phyloP scores from a whole-genome alignment of 2,329 filamentous ascomycete species.

The Talaromyces funiculosus region DNA sequence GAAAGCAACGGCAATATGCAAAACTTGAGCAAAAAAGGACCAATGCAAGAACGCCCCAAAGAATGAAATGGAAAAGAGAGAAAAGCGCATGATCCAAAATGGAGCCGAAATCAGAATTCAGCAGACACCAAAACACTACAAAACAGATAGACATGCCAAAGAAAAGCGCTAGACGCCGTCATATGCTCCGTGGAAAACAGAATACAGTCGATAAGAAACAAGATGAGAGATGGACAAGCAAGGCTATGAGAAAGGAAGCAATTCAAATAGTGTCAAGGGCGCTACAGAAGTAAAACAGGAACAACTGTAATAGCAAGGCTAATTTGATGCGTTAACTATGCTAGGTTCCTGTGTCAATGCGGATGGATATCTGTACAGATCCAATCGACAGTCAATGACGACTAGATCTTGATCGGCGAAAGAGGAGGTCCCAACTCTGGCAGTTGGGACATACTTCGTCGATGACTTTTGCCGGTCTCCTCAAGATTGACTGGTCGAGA shows the following conservation, averaged over 20 bases:
- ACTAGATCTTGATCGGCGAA: slow-evolving; percentile 44
- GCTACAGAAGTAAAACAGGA: neutral
- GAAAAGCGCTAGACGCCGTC: slow-evolving; percentile 9
- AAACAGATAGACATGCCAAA: neutral
- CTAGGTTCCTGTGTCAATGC: neutral
- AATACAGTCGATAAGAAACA: neutral
- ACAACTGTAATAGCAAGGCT: neutral
- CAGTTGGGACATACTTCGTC: slow-evolving; percentile 37
- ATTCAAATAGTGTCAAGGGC: neutral
- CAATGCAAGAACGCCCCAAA: neutral
- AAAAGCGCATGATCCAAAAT: neutral
- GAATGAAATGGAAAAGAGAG: neutral
- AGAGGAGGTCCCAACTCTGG: slow-evolving; percentile 45
- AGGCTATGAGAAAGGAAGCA: neutral
- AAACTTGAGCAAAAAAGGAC: neutral
- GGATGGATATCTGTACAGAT: neutral
- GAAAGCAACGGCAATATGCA: neutral
- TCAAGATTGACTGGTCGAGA: slow-evolving; percentile 25
- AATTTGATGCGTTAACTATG: neutral
- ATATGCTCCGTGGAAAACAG: slow-evolving; percentile 3
- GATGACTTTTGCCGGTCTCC: slow-evolving; percentile 21
- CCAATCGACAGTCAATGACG: neutral
- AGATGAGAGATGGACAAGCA: neutral
- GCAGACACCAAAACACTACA: neutral
- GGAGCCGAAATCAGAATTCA: neutral